These are phyloP conservation scores for Auriscalpium orientale DNA, from an alignment of 768 basidiomycete genomes.

Conservation along the genomic window DNA sequence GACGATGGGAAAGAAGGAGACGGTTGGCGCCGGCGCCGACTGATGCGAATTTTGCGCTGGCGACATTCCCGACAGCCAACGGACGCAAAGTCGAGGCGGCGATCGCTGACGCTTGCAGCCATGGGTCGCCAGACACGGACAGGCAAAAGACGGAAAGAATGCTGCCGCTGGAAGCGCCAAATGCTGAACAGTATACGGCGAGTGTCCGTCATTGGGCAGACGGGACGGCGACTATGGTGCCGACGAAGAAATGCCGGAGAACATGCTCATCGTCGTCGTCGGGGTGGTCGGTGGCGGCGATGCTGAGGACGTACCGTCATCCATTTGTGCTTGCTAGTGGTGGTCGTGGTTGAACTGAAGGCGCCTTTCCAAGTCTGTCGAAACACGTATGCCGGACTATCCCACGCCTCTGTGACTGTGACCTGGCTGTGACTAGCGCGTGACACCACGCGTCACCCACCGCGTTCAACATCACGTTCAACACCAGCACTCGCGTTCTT, in stretches of 20 bases:
- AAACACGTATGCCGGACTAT: not conserved
- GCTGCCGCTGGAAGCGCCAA: conserved; percentile 6
- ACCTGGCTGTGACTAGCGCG: conserved; percentile 9
- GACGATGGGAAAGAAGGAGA: conserved; percentile 12
- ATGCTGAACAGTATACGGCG: conserved; percentile 18
- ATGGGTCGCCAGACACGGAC: not conserved
- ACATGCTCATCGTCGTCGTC: conserved; percentile 30
- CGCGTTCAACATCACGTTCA: not conserved
- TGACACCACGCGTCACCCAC: conserved; percentile 11
- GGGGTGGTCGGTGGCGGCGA: conserved; percentile 56
- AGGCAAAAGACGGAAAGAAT: conserved; percentile 4
- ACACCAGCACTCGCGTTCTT: not conserved
- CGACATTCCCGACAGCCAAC: not conserved
- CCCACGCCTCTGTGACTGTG: not conserved
- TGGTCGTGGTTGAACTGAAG: conserved; percentile 1
- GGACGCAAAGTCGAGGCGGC: conserved; percentile 1
- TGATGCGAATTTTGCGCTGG: not conserved
- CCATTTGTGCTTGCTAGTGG: conserved; percentile 34
- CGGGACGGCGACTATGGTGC: conserved; percentile 9
- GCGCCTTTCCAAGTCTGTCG: not conserved
- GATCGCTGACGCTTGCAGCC: not conserved
- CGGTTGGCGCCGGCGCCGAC: not conserved
- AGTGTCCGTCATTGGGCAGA: conserved; percentile 14
- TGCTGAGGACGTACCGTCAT: conserved; percentile 81
- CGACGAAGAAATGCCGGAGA: conserved; percentile 13